Conservation (phyloP, 768 basidiomycete genomes). For the Tremella fuciformis region DNA sequence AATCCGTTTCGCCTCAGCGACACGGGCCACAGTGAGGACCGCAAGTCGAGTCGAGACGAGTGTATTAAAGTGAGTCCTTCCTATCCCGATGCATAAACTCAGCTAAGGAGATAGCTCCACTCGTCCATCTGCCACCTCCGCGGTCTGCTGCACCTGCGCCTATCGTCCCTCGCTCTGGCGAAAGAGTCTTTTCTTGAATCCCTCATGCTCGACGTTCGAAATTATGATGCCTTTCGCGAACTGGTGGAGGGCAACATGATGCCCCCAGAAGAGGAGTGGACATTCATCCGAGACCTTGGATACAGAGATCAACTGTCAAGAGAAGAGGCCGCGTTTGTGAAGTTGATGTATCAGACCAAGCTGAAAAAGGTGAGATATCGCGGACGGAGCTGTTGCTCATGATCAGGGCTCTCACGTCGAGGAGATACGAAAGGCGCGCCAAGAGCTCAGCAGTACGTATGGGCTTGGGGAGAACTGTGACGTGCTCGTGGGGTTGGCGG, state of each 20-base stretch:
- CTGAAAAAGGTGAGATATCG: slow-evolving; percentile 64
- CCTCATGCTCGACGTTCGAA: slow-evolving; percentile 88
- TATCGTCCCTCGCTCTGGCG: slow-evolving; percentile 84
- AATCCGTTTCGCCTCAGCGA: slow-evolving; percentile 58
- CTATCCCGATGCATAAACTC: not conserved
- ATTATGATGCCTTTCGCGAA: slow-evolving; percentile 91
- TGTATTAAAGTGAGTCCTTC: slow-evolving; percentile 78
- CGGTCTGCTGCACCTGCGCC: slow-evolving; percentile 87
- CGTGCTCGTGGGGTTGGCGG: slow-evolving; percentile 83
- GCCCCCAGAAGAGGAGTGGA: slow-evolving; percentile 96
- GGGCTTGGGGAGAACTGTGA: slow-evolving; percentile 87
- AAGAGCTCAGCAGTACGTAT: slow-evolving; percentile 76
- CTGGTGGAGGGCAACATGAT: slow-evolving; percentile 92
- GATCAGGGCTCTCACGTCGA: slow-evolving; percentile 67
- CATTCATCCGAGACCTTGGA: slow-evolving; percentile 79
- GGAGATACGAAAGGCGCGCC: slow-evolving; percentile 76
- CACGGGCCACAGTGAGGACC: not conserved
- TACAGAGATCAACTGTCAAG: slow-evolving; percentile 73
- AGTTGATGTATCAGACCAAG: slow-evolving; percentile 85
- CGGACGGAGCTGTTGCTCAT: slow-evolving; percentile 5
- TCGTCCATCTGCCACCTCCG: slow-evolving; percentile 95
- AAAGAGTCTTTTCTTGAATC: slow-evolving; percentile 97
- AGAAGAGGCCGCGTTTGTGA: slow-evolving; percentile 85
- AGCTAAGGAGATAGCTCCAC: slow-evolving; percentile 65
- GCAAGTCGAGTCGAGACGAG: slow-evolving; percentile 67